phyloP scores from a whole-genome alignment of 805 yeast species.

The Maudiozyma saulgeensis region DNA sequence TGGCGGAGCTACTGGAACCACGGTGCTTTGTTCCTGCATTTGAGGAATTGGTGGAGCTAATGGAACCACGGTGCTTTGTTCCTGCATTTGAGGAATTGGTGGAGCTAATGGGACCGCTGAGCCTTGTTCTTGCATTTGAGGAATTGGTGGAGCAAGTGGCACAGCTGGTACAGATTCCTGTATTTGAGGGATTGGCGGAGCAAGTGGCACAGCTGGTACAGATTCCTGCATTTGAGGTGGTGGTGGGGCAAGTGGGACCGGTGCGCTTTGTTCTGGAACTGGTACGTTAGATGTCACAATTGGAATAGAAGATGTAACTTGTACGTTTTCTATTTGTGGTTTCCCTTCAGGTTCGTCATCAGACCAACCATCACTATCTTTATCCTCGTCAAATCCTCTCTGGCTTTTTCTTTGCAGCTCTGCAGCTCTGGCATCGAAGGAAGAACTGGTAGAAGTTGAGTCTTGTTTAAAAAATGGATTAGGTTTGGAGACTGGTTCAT shows the following conservation, averaged over 20 bases:
- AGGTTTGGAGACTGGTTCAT: conserved; percentile 16
- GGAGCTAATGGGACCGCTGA: conserved; percentile 12
- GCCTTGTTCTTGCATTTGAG: not conserved
- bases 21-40: not conserved
- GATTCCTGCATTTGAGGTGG: conserved; percentile 22
- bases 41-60: conserved; percentile 8
- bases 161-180: not conserved
- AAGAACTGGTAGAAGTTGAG: conserved; percentile 17
- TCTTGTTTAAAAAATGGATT: conserved; percentile 47
- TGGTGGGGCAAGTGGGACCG: conserved; percentile 38
- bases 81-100: conserved; percentile 4
- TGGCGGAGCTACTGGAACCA: conserved; percentile 2
- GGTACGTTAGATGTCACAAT: conserved; percentile 12
- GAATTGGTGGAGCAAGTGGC: conserved; percentile 9
- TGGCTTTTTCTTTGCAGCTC: conserved; percentile 68
- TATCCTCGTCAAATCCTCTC: conserved; percentile 35
- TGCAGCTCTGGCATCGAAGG: conserved; percentile 42
- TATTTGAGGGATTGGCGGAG: conserved; percentile 7
- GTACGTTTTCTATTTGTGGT: conserved; percentile 9
- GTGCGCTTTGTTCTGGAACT: conserved; percentile 4
- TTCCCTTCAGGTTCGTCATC: conserved; percentile 27
- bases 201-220: conserved; percentile 4
- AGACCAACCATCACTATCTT: conserved; percentile 27
- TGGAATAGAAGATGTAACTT: conserved; percentile 17
- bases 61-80: conserved; percentile 1